phyloP scores from a whole-genome alignment of 371 early-diverging fungal genomes.

The Mortierella sp. region DNA sequence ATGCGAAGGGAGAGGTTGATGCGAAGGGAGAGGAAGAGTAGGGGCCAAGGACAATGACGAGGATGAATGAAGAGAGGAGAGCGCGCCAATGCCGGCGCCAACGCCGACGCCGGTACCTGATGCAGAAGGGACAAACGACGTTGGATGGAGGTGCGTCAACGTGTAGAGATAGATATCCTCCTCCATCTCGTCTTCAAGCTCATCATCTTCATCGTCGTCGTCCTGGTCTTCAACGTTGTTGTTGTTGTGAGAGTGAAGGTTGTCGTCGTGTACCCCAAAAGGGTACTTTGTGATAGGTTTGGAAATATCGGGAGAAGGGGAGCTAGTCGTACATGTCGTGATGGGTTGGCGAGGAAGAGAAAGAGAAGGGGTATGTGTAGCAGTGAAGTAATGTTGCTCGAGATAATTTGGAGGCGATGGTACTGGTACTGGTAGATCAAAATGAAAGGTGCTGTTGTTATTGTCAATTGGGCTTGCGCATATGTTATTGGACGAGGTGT shows the following conservation, averaged over 20 bases:
- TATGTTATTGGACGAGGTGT: background rate
- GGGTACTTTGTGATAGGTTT: slow-evolving; percentile 10
- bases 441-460: background rate
- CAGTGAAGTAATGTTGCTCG: background rate
- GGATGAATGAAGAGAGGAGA: background rate
- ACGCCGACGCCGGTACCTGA: background rate
- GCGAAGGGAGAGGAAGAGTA: background rate
- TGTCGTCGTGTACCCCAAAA: background rate
- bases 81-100: background rate
- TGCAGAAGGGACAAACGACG: background rate
- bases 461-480: background rate
- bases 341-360: background rate
- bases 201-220: background rate
- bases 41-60: background rate
- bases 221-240: background rate
- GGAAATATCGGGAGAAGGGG: background rate
- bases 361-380: background rate
- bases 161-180: slow-evolving; percentile 11
- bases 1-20: too few relatives aligned
- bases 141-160: background rate
- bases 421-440: background rate
- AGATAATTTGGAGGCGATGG: background rate
- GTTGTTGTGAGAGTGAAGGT: background rate
- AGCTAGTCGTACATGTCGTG: background rate
- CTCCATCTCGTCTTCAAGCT: background rate